Evolutionary conservation across 805 yeast genomes (phyloP), one percentile per base, ranked within the genome.

Genomic region (Candida verbasci): DNA sequence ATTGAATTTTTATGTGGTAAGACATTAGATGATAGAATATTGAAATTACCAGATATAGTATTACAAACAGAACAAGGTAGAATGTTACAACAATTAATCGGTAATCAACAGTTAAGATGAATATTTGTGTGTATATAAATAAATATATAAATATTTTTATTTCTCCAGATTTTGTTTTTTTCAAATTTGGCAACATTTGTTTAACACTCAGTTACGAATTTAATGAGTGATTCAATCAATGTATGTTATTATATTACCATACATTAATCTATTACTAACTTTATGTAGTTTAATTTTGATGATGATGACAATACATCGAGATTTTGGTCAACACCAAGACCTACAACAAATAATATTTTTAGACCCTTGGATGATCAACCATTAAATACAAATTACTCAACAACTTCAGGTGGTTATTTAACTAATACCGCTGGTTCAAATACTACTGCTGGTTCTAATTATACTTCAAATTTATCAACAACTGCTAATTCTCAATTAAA

Each of bases 1-100:
- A 48, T 75, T 28, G 78, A 79, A 47, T 80, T 80, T 43, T 55
- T 79, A 40, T 78, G 74, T 17, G 83, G 80, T 6, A 60, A 62
- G 39, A 67, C 60, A 34, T 62, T 81, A 26, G 86, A 84, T 9
- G 64, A 62, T 15, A 60, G 72, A 34, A 79, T 80, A 16, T 52
- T 68, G 26, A 53, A 62, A 14, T 62, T 80, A 15, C 86, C 87
- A 0, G 65, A 68, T 32, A 62, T 61, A 25, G 85, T 65, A 10
- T 74, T 65, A 44, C 49, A 47, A 30, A 49, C 61, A 6, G 67
- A 68, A 2, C 58, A 58, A 32, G 70, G 69, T 3, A 48, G n/a
- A n/a, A n/a, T n/a, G n/a, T n/a, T n/a, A n/a, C n/a, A n/a, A n/a
- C n/a, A n/a, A n/a, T n/a, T n/a, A n/a, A n/a, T n/a, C n/a, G n/a